These are phyloP conservation scores for Saturnispora quitensis DNA, from an alignment of 805 yeast genomes.

Conservation along the genomic window DNA sequence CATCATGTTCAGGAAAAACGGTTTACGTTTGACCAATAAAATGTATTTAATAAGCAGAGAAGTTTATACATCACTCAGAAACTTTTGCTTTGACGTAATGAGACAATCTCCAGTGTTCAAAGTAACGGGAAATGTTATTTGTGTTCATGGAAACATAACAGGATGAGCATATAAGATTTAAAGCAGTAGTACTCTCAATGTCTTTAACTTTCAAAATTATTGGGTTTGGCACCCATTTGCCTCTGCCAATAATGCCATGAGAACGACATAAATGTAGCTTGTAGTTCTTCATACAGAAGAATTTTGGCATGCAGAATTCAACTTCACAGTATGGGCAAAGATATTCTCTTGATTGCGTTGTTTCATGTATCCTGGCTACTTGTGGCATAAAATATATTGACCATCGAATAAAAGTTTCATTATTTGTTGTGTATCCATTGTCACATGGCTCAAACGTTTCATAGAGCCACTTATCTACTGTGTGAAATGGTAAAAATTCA, in stretches of 20 bases:
- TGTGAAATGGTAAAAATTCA: neutral
- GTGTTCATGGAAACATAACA: neutral
- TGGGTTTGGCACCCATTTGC: neutral
- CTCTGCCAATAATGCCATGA: conserved; percentile 2
- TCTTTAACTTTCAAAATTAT: neutral
- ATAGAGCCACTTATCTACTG: neutral
- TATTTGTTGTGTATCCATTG: neutral
- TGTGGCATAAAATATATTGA: neutral
- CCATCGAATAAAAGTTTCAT: neutral
- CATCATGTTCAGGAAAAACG: too few species aligned
- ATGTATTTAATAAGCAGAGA: neutral
- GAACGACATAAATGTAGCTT: neutral
- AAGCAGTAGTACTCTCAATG: neutral
- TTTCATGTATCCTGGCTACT: neutral
- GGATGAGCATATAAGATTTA: neutral
- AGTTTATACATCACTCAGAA: neutral
- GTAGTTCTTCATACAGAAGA: neutral
- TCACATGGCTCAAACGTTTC: neutral
- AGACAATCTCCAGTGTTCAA: neutral
- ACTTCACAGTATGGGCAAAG: conserved; percentile 1
- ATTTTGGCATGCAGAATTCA: neutral
- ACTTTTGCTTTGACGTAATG: neutral
- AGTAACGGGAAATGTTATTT: neutral
- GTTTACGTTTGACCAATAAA: neutral
- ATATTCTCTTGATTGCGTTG: neutral